Evolutionary conservation across 177 flowering plant species (phyloP).

Genomic region (Vitis hybrid): DNA sequence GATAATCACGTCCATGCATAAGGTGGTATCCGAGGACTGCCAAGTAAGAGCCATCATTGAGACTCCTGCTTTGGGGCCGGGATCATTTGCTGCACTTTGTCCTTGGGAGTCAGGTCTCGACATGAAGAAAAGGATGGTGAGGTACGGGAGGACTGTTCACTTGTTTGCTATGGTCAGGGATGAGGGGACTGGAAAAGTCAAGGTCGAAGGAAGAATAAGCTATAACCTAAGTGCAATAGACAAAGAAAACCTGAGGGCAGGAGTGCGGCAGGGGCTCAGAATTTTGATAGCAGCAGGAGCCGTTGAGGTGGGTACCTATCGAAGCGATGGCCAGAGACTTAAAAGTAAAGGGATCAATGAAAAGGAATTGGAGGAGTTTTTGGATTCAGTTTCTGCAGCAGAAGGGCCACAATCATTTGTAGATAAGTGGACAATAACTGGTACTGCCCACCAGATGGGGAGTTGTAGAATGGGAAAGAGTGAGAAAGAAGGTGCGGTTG

Average conservation of each 20-base stretch:
- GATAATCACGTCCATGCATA: slow-evolving; percentile 44
- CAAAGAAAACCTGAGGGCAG: slow-evolving; percentile 50
- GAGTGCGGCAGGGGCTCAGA: slow-evolving; percentile 56
- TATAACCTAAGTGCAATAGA: slow-evolving; percentile 43
- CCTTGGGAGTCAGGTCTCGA: slow-evolving; percentile 84
- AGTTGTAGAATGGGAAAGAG: slow-evolving; percentile 56
- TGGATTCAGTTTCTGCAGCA: slow-evolving; percentile 42
- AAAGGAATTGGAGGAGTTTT: slow-evolving; percentile 57
- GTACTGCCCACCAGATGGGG: slow-evolving; percentile 68
- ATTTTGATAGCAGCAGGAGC: slow-evolving; percentile 89
- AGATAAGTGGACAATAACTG: slow-evolving; percentile 44
- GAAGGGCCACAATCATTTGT: slow-evolving; percentile 41
- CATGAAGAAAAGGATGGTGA: slow-evolving; percentile 54
- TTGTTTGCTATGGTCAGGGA: slow-evolving; percentile 64
- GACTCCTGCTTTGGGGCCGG: slow-evolving; percentile 64
- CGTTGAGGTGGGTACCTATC: slow-evolving; percentile 78
- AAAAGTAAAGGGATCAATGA: slow-evolving; percentile 52
- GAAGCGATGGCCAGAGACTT: slow-evolving; percentile 73
- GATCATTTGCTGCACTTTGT: slow-evolving; percentile 37
- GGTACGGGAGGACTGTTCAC: slow-evolving; percentile 62
- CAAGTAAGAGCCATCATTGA: slow-evolving; percentile 57
- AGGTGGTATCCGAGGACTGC: slow-evolving; percentile 33
- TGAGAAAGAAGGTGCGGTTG: slow-evolving; percentile 46
- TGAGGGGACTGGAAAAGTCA: slow-evolving; percentile 64
- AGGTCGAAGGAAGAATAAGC: slow-evolving; percentile 49